Evolutionary conservation across 2,329 filamentous ascomycete species (phyloP), one percentile per base, ranked within the genome.

Genomic region (Xylariales sp.): DNA sequence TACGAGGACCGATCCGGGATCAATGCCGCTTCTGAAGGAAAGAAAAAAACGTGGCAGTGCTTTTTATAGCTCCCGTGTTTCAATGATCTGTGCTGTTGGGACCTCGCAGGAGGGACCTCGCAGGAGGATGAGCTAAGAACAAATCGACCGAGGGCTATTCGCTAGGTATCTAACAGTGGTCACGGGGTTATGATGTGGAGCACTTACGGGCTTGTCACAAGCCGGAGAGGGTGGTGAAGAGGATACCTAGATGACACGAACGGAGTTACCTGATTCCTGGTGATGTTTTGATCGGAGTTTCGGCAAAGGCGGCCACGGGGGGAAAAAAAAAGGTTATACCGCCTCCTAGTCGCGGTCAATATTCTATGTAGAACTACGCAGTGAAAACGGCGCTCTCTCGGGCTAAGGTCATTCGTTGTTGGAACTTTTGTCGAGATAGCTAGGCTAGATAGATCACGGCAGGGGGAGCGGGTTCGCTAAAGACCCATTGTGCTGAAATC

Each of bases 61-160:
- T 65, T 57, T 56, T 68, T 39, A 46, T 61, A 61, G 62, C 32
- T 62, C 65, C 46, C 41, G 52, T 34, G 50, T 57, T 61, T 62
- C 30, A 62, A 64, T 10, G 34, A 52, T 18, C 43, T n/a, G 36
- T 45, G 43, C 28, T n/a, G 39, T 56, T 61, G 57, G 52, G 55
- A 52, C n/a, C 34, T 67, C 39, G 45, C 39, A 39, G 5, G 32
- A 8, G 32, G 39, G 39, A 39, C 36, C 36, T 39, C 36, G 36
- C 36, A 39, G 53, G 41, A 65, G 50, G 48, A 23, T 23, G 23
- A 62, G 46, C 30, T n/a, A n/a, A 49, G 14, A 23, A 43, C 18
- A 12, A 30, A n/a, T 12, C 18, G 39, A 23, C 28, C 10, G 36
- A 56, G 30, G 10, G 48, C 16, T 48, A 23, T 43, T 16, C 53